These are phyloP conservation scores for Trypanosoma avium DNA, from an alignment of 208 protist species.

Conservation along the genomic window DNA sequence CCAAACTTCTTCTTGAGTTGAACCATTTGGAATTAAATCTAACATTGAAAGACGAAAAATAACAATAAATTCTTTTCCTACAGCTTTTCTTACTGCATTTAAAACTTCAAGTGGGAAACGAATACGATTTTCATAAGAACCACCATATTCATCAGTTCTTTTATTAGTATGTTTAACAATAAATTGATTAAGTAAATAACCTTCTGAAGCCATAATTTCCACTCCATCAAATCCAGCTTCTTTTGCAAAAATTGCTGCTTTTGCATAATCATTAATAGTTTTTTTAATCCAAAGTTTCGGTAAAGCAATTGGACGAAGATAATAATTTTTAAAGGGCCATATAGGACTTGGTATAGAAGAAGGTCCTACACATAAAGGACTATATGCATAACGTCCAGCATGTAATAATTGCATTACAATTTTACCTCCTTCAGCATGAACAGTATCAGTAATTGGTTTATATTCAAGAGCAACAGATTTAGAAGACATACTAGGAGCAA, in stretches of 20 bases:
- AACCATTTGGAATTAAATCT: slow-evolving; percentile 79
- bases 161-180: slow-evolving; percentile 74
- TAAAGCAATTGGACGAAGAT: slow-evolving; percentile 45
- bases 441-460: slow-evolving; percentile 61
- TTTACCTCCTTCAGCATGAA: slow-evolving; percentile 70
- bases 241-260: slow-evolving; percentile 45
- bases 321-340: slow-evolving; percentile 41
- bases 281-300: slow-evolving; percentile 37
- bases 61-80: slow-evolving; percentile 81
- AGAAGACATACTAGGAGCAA: slow-evolving; percentile 48
- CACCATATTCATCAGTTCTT: slow-evolving; percentile 88
- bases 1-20: slow-evolving; percentile 67
- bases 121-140: slow-evolving; percentile 77
- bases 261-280: slow-evolving; percentile 67
- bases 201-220: slow-evolving; percentile 88
- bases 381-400: slow-evolving; percentile 62
- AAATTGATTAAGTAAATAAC: slow-evolving; percentile 91
- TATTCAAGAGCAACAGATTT: slow-evolving; percentile 42
- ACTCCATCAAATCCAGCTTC: slow-evolving; percentile 89
- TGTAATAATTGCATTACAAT: slow-evolving; percentile 90
- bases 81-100: slow-evolving; percentile 41
- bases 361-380: slow-evolving; percentile 54
- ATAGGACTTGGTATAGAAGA: slow-evolving; percentile 65
- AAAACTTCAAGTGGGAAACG: slow-evolving; percentile 82
- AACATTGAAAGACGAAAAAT: slow-evolving; percentile 87